These are phyloP conservation scores for Scedosporium minutisporum DNA, from an alignment of 2,329 filamentous ascomycete genomes.

Conservation along the genomic window DNA sequence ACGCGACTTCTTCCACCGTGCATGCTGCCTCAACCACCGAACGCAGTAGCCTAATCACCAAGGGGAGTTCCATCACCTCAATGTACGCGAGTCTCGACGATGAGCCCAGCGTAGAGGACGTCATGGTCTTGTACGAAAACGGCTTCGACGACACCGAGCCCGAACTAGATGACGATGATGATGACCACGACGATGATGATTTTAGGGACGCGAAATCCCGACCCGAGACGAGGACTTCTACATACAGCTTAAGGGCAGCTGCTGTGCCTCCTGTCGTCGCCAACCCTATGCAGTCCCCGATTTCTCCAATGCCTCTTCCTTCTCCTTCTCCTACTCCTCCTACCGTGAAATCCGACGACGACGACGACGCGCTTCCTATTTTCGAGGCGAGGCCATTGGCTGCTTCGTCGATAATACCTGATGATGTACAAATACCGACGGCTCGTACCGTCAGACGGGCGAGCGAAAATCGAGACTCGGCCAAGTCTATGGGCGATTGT, in stretches of 20 bases:
- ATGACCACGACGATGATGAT: conserved; percentile 17
- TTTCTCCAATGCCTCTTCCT: background rate
- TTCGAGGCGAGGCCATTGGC: conserved; percentile 8
- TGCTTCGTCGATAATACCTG: background rate
- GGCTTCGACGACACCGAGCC: conserved; percentile 42
- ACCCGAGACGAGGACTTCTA: conserved; percentile 28
- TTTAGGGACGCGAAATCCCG: conserved; percentile 8
- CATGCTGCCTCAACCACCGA: conserved; percentile 63
- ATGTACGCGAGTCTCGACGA: conserved; percentile 35
- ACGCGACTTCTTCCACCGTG: conserved; percentile 38
- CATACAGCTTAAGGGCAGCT: conserved; percentile 10
- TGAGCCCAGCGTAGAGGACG: conserved; percentile 53
- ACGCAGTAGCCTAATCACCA: conserved; percentile 72
- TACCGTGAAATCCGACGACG: background rate
- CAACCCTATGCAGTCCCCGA: background rate
- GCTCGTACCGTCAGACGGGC: conserved; percentile 5
- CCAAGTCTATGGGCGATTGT: conserved; percentile 31
- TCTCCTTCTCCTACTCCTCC: conserved; percentile 14
- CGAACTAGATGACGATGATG: conserved; percentile 16
- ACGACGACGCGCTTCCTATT: conserved; percentile 11
- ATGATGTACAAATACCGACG: background rate
- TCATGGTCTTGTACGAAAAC: conserved; percentile 61
- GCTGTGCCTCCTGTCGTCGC: conserved; percentile 15
- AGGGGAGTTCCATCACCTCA: conserved; percentile 64
- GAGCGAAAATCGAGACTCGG: conserved; percentile 39